Percentiles rank a stretch among this genome's conserved stretches.
Evolutionary conservation across 2,329 filamentous ascomycete genomes (phyloP).

Genomic region (Lasiodiplodia sp.): DNA sequence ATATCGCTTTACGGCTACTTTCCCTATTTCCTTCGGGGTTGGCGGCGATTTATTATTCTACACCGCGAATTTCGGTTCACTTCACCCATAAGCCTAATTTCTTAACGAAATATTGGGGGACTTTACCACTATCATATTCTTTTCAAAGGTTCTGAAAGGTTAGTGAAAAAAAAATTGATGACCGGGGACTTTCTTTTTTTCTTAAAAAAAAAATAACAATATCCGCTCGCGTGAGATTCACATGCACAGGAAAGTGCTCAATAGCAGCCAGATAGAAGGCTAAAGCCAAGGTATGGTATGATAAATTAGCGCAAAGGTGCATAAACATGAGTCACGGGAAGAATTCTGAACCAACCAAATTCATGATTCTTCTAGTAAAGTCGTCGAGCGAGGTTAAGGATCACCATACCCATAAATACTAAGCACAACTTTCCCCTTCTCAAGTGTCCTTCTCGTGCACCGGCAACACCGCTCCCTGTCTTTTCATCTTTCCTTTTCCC

Average conservation of each 20-base stretch:
- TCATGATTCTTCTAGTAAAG: background rate
- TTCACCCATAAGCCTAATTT: background rate
- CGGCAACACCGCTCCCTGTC: background rate
- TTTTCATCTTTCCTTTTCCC: background rate
- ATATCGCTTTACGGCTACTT: background rate
- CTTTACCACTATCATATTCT: background rate
- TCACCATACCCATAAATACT: no score
- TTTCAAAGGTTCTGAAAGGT: background rate
- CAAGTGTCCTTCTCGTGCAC: constrained; percentile 5
- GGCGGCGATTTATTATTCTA: background rate
- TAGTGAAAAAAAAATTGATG: background rate
- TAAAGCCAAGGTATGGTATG: background rate
- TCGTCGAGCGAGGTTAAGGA: background rate
- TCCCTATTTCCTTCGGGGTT: constrained; percentile 2
- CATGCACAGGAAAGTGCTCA: background rate
- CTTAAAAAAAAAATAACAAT: background rate
- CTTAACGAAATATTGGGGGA: background rate
- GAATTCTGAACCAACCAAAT: no score
- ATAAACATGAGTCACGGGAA: background rate
- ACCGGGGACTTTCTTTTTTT: background rate
- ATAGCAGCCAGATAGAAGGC: background rate
- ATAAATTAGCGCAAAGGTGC: background rate
- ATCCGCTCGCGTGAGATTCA: background rate
- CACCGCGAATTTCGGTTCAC: background rate
- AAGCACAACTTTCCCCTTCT: background rate